Conservation (phyloP, 257 asterid species). For the Jasminum sambac region DNA sequence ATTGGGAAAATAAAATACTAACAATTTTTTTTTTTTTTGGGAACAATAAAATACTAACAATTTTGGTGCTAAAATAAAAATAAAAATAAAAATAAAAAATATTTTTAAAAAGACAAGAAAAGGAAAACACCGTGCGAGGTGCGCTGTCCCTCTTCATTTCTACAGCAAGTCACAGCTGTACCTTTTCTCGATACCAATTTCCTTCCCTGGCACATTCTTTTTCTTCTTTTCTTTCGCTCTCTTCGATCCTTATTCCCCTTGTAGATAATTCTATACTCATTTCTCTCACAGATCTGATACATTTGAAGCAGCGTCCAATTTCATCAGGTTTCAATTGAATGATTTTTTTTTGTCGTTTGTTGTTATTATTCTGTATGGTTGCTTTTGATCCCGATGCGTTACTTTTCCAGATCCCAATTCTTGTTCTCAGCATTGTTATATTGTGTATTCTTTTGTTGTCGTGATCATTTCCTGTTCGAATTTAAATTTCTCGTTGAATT, state of each 20-base stretch:
- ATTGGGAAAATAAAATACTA: no score
- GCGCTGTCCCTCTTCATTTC: not conserved
- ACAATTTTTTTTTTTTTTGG: no score
- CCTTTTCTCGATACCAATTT: not conserved
- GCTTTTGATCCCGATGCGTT: not conserved
- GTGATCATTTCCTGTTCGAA: not conserved
- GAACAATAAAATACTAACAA: not conserved
- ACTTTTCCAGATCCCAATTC: not conserved
- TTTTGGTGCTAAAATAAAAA: not conserved
- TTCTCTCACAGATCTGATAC: conserved; percentile 25
- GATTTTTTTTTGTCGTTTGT: not conserved
- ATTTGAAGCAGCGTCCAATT: conserved; percentile 26
- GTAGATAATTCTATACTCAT: conserved; percentile 20
- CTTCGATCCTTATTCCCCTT: not conserved
- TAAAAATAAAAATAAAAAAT: not conserved
- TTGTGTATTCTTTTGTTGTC: conserved; percentile 1
- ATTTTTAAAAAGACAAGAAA: not conserved
- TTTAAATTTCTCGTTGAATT: conserved; percentile 20
- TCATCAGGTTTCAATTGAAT: not conserved
- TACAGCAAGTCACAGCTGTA: not conserved
- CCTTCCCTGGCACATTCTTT: not conserved
- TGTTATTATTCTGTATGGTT: not conserved
- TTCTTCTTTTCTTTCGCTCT: not conserved
- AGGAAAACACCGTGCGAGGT: not conserved
- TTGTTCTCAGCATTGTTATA: not conserved